Evolutionary conservation across 306 rosid genomes (phyloP).

Genomic region (Sicyos baderoa): DNA sequence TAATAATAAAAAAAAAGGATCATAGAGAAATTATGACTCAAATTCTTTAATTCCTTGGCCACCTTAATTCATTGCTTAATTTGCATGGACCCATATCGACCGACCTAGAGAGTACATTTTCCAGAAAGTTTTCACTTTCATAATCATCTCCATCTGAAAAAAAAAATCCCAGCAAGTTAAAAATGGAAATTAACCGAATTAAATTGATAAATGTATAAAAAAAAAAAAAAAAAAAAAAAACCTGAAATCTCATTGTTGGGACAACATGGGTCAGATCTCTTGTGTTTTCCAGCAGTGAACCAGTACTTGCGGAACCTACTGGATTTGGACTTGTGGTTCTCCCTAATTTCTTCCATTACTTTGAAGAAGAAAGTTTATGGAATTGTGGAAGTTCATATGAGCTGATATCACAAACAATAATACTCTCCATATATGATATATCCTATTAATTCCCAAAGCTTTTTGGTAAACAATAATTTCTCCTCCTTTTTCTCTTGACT

Average conservation of each 20-base stretch:
- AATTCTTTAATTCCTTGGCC: slow-evolving; percentile 2
- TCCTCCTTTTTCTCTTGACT: slow-evolving; percentile 5
- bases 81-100: slow-evolving; percentile 55
- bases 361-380: slow-evolving; percentile 2
- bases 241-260: slow-evolving; percentile 49
- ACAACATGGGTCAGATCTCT: slow-evolving; percentile 34
- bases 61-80: slow-evolving; percentile 61
- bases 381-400: neutral
- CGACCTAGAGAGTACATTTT: slow-evolving; percentile 35
- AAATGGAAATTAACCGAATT: neutral
- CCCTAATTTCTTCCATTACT: slow-evolving; percentile 45
- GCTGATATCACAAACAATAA: neutral
- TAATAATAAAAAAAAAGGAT: neutral
- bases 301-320: slow-evolving; percentile 37
- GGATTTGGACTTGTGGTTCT: slow-evolving; percentile 35
- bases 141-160: slow-evolving; percentile 45
- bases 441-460: neutral
- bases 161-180: neutral
- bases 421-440: slow-evolving; percentile 3
- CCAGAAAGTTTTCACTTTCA: slow-evolving; percentile 32
- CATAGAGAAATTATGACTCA: neutral
- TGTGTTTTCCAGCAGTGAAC: slow-evolving; percentile 38
- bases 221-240: slow-evolving; percentile 19
- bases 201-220: neutral
- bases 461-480: neutral